phyloP scores from a whole-genome alignment of 2,329 filamentous ascomycete species.

The Didymella arachidicola region DNA sequence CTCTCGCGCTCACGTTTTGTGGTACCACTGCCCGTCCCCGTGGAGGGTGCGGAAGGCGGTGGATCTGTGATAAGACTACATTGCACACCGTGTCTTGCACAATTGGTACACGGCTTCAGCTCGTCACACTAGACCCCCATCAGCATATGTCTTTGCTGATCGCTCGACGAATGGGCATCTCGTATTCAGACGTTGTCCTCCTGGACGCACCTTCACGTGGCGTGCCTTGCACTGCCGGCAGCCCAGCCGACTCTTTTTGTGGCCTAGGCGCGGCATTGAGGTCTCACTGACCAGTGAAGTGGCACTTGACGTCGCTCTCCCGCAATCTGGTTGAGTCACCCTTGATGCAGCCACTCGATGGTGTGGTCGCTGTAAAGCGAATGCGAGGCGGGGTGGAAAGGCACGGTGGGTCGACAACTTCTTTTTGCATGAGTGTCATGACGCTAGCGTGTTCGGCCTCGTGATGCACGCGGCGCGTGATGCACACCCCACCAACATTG shows the following conservation, averaged over 20 bases:
- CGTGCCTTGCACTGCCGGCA: conserved; percentile 50
- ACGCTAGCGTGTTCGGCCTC: no score
- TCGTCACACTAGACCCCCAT: conserved; percentile 48
- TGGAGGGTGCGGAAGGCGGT: conserved; percentile 24
- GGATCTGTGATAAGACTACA: conserved; percentile 46
- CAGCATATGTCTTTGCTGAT: conserved; percentile 8
- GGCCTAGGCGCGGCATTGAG: conserved; percentile 48
- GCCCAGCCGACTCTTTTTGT: conserved; percentile 48
- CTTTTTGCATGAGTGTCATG: conserved; percentile 25
- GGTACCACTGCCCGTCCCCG: conserved; percentile 22
- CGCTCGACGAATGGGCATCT: conserved; percentile 4
- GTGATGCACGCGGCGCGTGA: no score
- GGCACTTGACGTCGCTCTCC: conserved; percentile 19
- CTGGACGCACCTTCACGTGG: conserved; percentile 48
- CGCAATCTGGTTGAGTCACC: conserved; percentile 13
- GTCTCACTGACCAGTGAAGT: conserved; percentile 19
- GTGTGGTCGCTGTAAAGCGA: conserved; percentile 27
- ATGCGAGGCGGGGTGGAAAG: conserved; percentile 32
- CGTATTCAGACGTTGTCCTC: background rate
- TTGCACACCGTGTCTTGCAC: conserved; percentile 47
- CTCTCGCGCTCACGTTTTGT: conserved; percentile 25
- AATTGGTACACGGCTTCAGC: conserved; percentile 49
- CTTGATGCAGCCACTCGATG: conserved; percentile 17
- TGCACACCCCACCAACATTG: no score
- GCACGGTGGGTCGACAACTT: conserved; percentile 21